These are phyloP conservation scores for Aquilaria malaccensis DNA, from an alignment of 345 rosid genomes.

Conservation along the genomic window DNA sequence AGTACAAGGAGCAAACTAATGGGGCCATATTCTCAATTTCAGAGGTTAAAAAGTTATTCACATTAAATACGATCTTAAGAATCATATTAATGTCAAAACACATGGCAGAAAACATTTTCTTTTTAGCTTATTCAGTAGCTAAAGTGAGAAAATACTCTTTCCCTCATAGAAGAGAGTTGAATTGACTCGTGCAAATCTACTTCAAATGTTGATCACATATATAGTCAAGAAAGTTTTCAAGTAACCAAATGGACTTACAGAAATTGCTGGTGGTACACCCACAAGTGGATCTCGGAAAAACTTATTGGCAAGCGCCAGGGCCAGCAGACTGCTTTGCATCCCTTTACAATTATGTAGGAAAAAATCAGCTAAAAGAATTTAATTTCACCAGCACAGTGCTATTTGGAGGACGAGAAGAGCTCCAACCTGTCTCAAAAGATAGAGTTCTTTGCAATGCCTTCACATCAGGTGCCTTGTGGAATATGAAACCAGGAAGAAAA, in stretches of 20 bases:
- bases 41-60: too few species aligned
- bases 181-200: too few species aligned
- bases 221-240: background rate
- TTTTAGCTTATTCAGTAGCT: too few species aligned
- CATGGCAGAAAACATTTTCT: too few species aligned
- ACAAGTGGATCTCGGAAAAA: constrained; percentile 95
- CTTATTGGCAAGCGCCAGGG: constrained; percentile 83
- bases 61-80: too few species aligned
- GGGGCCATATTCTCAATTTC: too few species aligned
- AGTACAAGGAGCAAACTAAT: too few species aligned
- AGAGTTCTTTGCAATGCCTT: constrained; percentile 80
- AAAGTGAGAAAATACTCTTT: too few species aligned
- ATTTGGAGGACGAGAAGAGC: background rate
- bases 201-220: too few species aligned
- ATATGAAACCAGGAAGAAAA: constrained; percentile 46
- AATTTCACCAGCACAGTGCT: background rate
- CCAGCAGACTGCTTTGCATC: constrained; percentile 98
- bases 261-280: constrained; percentile 87
- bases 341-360: constrained; percentile 37
- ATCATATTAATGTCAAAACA: too few species aligned
- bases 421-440: constrained; percentile 79
- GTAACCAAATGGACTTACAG: constrained; percentile 36
- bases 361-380: constrained; percentile 1
- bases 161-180: too few species aligned
- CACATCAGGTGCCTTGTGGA: constrained; percentile 42